phyloP scores from a whole-genome alignment of 2,329 filamentous ascomycete genomes.

The Nannizziopsis arthrosporioides region DNA sequence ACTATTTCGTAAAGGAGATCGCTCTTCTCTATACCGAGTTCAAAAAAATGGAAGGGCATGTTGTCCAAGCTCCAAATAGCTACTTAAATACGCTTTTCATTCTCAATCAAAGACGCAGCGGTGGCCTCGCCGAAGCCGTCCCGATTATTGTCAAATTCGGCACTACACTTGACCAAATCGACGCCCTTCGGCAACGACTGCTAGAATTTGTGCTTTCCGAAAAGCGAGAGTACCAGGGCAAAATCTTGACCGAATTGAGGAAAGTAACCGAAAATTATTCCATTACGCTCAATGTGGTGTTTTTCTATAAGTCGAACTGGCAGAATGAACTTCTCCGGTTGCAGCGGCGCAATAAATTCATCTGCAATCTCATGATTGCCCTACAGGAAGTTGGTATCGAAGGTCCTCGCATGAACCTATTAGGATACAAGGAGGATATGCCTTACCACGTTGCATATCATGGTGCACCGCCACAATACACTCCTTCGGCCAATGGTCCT shows the following conservation, averaged over 20 bases:
- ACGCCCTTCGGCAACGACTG: conserved; percentile 65
- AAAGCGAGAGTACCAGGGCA: conserved; percentile 78
- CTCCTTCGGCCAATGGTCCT: conserved; percentile 33
- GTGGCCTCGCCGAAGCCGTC: conserved; percentile 74
- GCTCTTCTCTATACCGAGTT: conserved; percentile 90
- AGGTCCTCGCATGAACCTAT: conserved; percentile 62
- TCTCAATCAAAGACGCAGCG: conserved; percentile 83
- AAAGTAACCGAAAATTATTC: conserved; percentile 72
- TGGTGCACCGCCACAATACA: conserved; percentile 37
- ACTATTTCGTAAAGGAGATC: conserved; percentile 94
- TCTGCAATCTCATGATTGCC: conserved; percentile 76
- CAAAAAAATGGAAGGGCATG: conserved; percentile 96
- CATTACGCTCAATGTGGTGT: conserved; percentile 80
- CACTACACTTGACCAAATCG: conserved; percentile 70
- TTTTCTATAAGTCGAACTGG: conserved; percentile 96
- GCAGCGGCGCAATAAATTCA: conserved; percentile 85
- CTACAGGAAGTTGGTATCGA: conserved; percentile 78
- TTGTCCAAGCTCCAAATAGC: conserved; percentile 91
- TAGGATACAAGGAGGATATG: conserved; percentile 54
- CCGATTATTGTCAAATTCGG: conserved; percentile 79
- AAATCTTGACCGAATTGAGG: conserved; percentile 74
- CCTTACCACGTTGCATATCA: conserved; percentile 52
- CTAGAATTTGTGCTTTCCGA: conserved; percentile 72
- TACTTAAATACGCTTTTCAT: conserved; percentile 89
- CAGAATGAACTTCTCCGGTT: conserved; percentile 89